Base-by-base conservation (phyloP, 768 basidiomycete genomes). In the Pholiota conissans region DNA sequence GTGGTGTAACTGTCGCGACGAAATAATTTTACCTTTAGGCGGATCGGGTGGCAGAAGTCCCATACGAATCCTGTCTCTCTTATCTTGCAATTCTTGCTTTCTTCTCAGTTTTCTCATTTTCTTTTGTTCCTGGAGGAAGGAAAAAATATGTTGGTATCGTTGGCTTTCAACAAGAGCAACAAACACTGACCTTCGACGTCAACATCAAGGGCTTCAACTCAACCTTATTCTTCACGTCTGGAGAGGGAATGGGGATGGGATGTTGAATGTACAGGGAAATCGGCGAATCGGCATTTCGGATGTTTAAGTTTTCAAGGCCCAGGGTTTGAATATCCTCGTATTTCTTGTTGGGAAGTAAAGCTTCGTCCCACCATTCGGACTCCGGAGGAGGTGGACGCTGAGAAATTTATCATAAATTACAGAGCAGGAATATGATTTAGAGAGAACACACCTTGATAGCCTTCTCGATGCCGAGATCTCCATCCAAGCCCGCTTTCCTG, bases 351-450 rank as follows among this genome's bases (percentile, higher is more conserved):
- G 92, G 90, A 9, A 99, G 75, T 13, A 98, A 76, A 0, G 91
- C 82, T 20, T 84, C 87, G 73, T 99, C 97, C 97, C 97, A 99
- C 97, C 97, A 99, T 71, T 98, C 97, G 3, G 88, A 84, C 4
- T 84, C 87, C 0, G 96, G 96, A 6, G 96, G 97, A 0, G 92
- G 83, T 54, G 85, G 84, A 42, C 95, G 81, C 89, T 95, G 63
- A 37, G 57, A 40, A 26, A n/a, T 3, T 39, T 39, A 47, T 45
- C 42, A 48, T 55, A 14, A 37, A 18, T 22, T 13, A 49, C 6
- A 8, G 6, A 8, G 28, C 24, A 47, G 49, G 32, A 47, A 42
- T 49, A 30, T 42, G 4, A 32, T 30, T 9, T 13, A 27, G 8
- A 9, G 45, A 37, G 14, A 1, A 57, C 84, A 39, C 46, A 92